Evolutionary conservation across 345 rosid genomes (phyloP).

Genomic region (Odontarrhena argentea): DNA sequence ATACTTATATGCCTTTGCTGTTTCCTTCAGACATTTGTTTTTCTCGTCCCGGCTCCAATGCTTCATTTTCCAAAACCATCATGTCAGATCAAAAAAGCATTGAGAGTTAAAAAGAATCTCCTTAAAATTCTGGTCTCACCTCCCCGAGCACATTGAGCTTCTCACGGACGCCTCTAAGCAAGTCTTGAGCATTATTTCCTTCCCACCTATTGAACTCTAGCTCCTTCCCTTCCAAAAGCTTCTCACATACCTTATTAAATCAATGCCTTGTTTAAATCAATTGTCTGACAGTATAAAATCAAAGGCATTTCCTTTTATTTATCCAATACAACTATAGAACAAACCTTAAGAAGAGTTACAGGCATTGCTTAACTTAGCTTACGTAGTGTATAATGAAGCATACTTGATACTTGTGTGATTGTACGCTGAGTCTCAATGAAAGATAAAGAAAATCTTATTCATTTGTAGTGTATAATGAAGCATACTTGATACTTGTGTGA

Average conservation of each 20-base stretch:
- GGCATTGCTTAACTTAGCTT: neutral
- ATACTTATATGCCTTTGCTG: constrained; percentile 67
- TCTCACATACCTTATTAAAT: constrained; percentile 61
- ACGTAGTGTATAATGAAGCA: constrained; percentile 5
- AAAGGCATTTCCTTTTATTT: neutral
- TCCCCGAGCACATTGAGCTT: constrained; percentile 85
- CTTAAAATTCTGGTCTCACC: constrained; percentile 47
- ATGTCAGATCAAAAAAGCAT: constrained; percentile 25
- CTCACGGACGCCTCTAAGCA: constrained; percentile 66
- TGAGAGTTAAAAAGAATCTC: constrained; percentile 6
- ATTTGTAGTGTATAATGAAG: constrained; percentile 2
- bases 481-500: constrained; percentile 11
- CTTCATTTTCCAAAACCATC: constrained; percentile 48
- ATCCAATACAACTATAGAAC: neutral
- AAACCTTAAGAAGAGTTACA: constrained; percentile 9
- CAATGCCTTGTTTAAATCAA: constrained; percentile 17
- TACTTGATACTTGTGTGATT: constrained; percentile 5
- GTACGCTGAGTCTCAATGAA: neutral
- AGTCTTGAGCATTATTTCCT: constrained; percentile 58
- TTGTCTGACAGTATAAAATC: neutral
- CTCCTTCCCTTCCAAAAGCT: constrained; percentile 69
- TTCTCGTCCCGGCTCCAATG: constrained; percentile 81
- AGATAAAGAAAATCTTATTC: neutral
- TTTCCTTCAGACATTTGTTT: constrained; percentile 84
- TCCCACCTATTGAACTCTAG: constrained; percentile 75